Evolutionary conservation across 106 monocot species (phyloP), one percentile per base, ranked within the genome.

Genomic region (Dactylorhiza incarnata): DNA sequence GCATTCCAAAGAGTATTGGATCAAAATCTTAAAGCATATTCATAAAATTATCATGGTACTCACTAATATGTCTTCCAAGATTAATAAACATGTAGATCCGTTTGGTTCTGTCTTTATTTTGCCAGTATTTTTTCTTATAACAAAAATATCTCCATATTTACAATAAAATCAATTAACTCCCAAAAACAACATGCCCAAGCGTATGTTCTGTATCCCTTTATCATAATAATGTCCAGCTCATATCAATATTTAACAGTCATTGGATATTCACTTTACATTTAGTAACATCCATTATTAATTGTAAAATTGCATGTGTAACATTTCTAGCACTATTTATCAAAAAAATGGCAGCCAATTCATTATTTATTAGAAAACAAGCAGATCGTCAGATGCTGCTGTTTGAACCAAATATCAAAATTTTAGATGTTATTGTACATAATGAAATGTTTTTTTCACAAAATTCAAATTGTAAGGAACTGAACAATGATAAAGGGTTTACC

Each of bases 401-500:
- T 26, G 29, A 29, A 29, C 65, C 26, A 29, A 65, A 65, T 3
- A 9, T 65, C 17, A 0, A 29, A 29, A 65, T 6, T 8, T 22
- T 7, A 59, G 9, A 56, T 17, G 58, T 1, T 14, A 12, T 26
- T 4, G 29, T 29, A 12, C 29, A 29, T 26, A 65, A 9, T 29
- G 12, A 65, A 65, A 65, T 26, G 7, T 69, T 69, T 69, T 68
- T 68, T 5, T 10, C 22, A 72, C 3, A 23, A 45, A 49, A 20
- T 48, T 4, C 10, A 44, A 72, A 11, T 22, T 48, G 20, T 22
- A 72, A 69, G 47, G 48, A 48, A 72, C 48, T 72, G 12, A 72
- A 49, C 10, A 17, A 72, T 20, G 1, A 22, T 20, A 72, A 48
- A 48, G 4, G 13, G 16, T 82, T 26, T 83, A 99, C 99, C 81